These are phyloP conservation scores for Podaxis sp. DNA, from an alignment of 768 basidiomycete species.

Conservation along the genomic window DNA sequence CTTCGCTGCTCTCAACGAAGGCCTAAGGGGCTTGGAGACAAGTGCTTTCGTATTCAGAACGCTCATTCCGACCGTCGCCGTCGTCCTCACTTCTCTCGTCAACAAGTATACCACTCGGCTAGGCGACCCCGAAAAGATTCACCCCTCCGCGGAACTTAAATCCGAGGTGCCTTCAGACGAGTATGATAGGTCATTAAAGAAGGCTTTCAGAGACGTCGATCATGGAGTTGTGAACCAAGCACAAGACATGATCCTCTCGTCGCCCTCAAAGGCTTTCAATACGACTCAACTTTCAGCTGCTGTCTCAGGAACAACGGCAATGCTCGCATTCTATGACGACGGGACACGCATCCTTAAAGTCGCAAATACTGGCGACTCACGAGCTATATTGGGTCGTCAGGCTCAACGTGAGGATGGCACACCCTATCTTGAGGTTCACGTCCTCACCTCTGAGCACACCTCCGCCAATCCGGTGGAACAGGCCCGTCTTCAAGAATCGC, in stretches of 20 bases:
- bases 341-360: constrained; percentile 33
- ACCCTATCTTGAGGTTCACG: constrained; percentile 28
- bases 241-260: constrained; percentile 23
- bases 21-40: constrained; percentile 5
- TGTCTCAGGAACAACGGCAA: constrained; percentile 27
- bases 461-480: constrained; percentile 33
- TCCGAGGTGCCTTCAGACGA: constrained; percentile 1
- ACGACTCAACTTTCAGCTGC: constrained; percentile 30
- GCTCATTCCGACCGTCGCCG: neutral
- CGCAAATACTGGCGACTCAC: constrained; percentile 40
- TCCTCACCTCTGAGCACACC: constrained; percentile 40
- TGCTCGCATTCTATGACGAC: constrained; percentile 37
- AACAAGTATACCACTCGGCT: neutral
- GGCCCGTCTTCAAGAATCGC: constrained; percentile 28
- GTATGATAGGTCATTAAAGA: constrained; percentile 2
- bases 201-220: constrained; percentile 25
- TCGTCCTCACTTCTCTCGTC: neutral
- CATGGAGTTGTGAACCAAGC: constrained; percentile 30
- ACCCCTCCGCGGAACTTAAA: neutral
- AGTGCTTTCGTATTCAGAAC: constrained; percentile 7
- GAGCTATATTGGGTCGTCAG: constrained; percentile 41
- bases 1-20: neutral
- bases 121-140: neutral
- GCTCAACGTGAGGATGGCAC: constrained; percentile 22
- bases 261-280: constrained; percentile 22